Evolutionary conservation across 2,329 filamentous ascomycete species (phyloP).

Genomic region (Fusarium abutilonis): DNA sequence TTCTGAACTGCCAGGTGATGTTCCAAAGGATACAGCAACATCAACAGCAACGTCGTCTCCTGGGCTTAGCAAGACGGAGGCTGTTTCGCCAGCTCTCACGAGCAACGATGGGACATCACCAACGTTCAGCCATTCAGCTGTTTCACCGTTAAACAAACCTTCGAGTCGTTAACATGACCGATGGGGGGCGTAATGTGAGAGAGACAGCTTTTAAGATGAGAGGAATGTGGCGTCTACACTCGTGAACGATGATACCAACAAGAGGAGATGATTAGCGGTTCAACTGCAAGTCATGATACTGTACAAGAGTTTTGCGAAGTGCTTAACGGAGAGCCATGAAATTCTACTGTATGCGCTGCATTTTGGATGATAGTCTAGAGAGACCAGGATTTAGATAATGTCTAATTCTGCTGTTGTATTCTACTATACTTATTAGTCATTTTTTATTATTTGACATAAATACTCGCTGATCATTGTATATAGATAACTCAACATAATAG

Average conservation of each 20-base stretch:
- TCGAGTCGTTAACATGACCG: slow-evolving; percentile 2
- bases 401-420: not conserved
- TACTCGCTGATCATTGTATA: no score
- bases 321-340: not conserved
- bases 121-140: not conserved
- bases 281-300: not conserved
- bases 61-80: not conserved
- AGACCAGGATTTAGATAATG: no score
- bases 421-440: not conserved
- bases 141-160: not conserved
- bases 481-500: not conserved
- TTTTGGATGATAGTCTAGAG: not conserved
- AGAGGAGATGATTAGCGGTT: not conserved
- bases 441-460: no score
- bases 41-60: slow-evolving; percentile 5
- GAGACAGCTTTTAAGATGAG: not conserved
- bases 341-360: not conserved
- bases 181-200: not conserved
- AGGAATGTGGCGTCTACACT: not conserved
- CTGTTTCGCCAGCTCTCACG: not conserved
- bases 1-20: slow-evolving; percentile 25
- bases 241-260: slow-evolving; percentile 12
- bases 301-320: not conserved
- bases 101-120: slow-evolving; percentile 3
- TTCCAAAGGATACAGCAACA: not conserved